Conservation (phyloP, 495 filamentous ascomycete genomes). For the Pyronema omphalodes region DNA sequence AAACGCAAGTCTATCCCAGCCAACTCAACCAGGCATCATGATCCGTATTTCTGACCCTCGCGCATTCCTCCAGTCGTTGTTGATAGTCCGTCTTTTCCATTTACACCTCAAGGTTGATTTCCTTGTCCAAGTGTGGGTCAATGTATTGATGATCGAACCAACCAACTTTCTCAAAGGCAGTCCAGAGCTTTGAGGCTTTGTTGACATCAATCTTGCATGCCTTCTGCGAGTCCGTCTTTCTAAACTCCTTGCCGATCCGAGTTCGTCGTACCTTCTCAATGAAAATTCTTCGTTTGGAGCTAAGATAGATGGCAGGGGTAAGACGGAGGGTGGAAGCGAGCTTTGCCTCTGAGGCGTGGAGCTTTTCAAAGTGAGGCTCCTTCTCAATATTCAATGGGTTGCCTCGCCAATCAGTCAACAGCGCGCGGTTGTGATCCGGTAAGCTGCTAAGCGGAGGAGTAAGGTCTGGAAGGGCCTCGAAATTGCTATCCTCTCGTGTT, state of each 20-base stretch:
- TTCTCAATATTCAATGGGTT: conserved; percentile 57
- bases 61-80: no score
- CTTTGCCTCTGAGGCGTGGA: conserved; percentile 61
- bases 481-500: conserved; percentile 75
- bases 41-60: no score
- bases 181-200: conserved; percentile 92
- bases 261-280: conserved; percentile 51
- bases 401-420: conserved; percentile 82
- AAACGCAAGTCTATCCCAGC: no score
- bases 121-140: conserved; percentile 12
- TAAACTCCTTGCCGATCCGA: conserved; percentile 62
- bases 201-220: conserved; percentile 98
- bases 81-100: not conserved
- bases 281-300: conserved; percentile 90
- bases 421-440: conserved; percentile 41
- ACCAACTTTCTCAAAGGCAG: conserved; percentile 72
- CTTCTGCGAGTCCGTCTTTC: conserved; percentile 95
- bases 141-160: conserved; percentile 45
- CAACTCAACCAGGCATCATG: no score
- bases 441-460: conserved; percentile 56
- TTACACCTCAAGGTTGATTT: conserved; percentile 1
- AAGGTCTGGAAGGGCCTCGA: conserved; percentile 55
- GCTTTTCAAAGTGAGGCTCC: conserved; percentile 57
- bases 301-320: conserved; percentile 78
- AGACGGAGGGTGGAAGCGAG: conserved; percentile 69